These are phyloP conservation scores for Cladorrhinum sp. DNA, from an alignment of 2,329 filamentous ascomycete species.

Conservation along the genomic window DNA sequence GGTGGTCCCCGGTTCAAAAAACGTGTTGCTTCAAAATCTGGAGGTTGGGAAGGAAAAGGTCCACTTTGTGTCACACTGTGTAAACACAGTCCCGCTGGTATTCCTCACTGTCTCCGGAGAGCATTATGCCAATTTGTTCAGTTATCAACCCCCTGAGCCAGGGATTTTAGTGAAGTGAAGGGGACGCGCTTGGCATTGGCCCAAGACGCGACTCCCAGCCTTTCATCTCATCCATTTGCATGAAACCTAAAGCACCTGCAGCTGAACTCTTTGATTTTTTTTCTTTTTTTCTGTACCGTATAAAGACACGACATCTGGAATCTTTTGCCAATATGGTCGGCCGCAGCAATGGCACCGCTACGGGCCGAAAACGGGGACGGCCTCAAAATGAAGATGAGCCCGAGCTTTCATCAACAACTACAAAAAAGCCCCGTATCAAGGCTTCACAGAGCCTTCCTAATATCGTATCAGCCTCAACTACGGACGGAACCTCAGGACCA, in stretches of 20 bases:
- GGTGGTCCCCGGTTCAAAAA: neutral
- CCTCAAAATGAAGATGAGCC: conserved; percentile 17
- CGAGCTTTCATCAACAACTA: conserved; percentile 12
- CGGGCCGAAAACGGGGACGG: conserved; percentile 18
- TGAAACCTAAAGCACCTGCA: neutral
- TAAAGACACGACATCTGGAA: neutral
- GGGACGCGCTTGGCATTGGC: conserved; percentile 6
- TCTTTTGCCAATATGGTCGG: neutral
- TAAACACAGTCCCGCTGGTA: neutral
- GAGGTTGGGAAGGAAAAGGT: neutral
- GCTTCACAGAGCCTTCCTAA: neutral
- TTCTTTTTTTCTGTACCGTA: neutral
- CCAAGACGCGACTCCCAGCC: conserved; percentile 2
- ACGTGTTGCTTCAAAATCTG: neutral
- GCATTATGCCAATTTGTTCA: neutral
- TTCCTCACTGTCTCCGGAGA: neutral
- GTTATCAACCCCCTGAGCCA: neutral
- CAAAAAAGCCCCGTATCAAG: conserved; percentile 22
- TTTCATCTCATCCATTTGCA: neutral
- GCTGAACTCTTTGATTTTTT: neutral
- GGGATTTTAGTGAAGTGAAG: neutral
- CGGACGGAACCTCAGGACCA: neutral
- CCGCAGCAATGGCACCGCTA: neutral
- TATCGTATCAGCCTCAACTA: neutral
- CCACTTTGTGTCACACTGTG: neutral